Evolutionary conservation across 2,329 filamentous ascomycete species (phyloP).

Genomic region (Tolypocladium endophyticum): DNA sequence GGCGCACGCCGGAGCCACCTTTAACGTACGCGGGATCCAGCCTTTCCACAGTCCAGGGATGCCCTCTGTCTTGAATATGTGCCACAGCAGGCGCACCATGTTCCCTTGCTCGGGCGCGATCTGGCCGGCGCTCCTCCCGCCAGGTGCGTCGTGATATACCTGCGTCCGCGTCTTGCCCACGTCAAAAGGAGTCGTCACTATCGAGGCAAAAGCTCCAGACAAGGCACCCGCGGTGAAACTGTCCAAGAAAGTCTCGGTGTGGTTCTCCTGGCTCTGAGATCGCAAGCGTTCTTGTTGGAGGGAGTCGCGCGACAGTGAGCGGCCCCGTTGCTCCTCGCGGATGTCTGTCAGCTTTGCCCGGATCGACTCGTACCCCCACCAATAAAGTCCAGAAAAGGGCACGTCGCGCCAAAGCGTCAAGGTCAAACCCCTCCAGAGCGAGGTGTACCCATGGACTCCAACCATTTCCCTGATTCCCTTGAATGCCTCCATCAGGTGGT

Average conservation of each 20-base stretch:
- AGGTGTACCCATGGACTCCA: conserved; percentile 60
- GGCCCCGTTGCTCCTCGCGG: conserved; percentile 42
- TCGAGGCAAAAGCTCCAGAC: conserved; percentile 75
- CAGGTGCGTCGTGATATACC: conserved; percentile 52
- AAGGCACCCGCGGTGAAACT: conserved; percentile 79
- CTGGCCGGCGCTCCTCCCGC: conserved; percentile 15
- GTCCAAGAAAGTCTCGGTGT: conserved; percentile 70
- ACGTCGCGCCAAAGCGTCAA: conserved; percentile 95
- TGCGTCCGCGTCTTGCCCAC: conserved; percentile 95
- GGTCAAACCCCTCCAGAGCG: conserved; percentile 82
- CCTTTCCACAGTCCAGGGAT: conserved; percentile 74
- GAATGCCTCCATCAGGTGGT: conserved; percentile 71
- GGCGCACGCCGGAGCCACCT: conserved; percentile 91
- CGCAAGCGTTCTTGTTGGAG: conserved; percentile 35
- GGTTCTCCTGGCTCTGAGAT: conserved; percentile 57
- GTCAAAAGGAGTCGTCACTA: conserved; percentile 91
- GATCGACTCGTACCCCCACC: conserved; percentile 92
- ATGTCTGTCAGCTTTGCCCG: conserved; percentile 60
- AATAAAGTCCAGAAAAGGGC: conserved; percentile 93
- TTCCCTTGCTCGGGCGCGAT: conserved; percentile 59
- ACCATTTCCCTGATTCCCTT: conserved; percentile 73
- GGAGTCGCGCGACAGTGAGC: conserved; percentile 22
- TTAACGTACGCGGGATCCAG: conserved; percentile 83
- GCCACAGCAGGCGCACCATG: conserved; percentile 76
- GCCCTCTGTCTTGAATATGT: conserved; percentile 85